Base-by-base conservation (phyloP, 1,139 yeast genomes). In the Suhomyces yuchorum region DNA sequence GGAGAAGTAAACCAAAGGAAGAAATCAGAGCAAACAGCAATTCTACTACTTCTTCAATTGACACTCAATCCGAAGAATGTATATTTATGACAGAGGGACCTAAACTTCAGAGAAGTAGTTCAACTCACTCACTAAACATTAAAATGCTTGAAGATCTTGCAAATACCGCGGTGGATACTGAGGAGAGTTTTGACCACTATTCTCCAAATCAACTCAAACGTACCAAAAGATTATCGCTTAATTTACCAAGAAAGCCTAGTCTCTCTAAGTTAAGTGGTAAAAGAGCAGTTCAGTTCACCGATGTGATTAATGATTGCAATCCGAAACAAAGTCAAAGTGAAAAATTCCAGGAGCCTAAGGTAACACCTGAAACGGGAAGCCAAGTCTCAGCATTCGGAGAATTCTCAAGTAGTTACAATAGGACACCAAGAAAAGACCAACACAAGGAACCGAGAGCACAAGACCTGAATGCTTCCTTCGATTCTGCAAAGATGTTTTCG, bases 121-220 rank as follows among this genome's bases (percentile, higher is more conserved):
- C 53, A 9, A 44, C 47, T 26, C 42, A 26, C 3, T 28, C 41
- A 5, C 37, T 34, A 8, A 33, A 40, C 4, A 33, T 34, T 14
- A 33, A 37, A 8, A 33, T 37, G 4, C 32, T 47, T 14, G 55
- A 50, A 24, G 35, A 37, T n/a, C 35, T 34, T 12, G 47, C 51
- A 5, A 49, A 48, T 22, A 38, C 12, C 22, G 22, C 14, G 5
- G 37, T 17, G 12, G 48, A 47, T 19, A 44, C 46, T 3, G 56
- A 55, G 14, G 40, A 37, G 8, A 53, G 56, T 28, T 46, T 53
- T 40, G 58, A 55, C 39, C 56, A 54, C 0, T 53, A 49, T 36
- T 44, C 51, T 4, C 41, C 53, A 3, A 44, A 51, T 8, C 46
- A 47, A 32, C 22, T 55, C 14, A 30, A 47, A 22, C 38, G 51